Conservation (phyloP, 345 rosid species). For the Eucalyptus tenuipes region DNA sequence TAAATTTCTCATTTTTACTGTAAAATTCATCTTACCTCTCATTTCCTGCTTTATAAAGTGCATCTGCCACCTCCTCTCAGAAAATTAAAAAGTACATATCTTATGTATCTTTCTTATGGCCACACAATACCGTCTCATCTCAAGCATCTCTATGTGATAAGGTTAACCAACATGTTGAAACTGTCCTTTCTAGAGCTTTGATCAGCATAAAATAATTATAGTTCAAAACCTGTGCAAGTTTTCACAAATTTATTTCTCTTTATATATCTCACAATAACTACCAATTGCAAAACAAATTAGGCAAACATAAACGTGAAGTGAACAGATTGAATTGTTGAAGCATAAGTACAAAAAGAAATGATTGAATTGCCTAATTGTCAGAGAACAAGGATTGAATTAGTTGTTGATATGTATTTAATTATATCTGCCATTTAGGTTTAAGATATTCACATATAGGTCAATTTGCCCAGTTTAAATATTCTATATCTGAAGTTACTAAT, state of each 20-base stretch:
- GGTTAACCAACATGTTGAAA: not conserved
- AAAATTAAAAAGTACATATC: not conserved
- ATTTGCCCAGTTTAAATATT: not conserved
- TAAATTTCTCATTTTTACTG: not conserved
- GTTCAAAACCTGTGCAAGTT: not conserved
- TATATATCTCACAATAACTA: not conserved
- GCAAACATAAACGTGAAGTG: not conserved
- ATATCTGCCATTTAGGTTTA: not conserved
- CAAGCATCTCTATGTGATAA: not conserved
- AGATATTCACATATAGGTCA: not conserved
- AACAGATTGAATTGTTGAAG: not conserved
- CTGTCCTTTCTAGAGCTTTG: not conserved
- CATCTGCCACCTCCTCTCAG: not conserved
- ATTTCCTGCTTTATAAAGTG: not conserved
- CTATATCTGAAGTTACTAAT: not conserved
- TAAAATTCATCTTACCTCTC: not conserved
- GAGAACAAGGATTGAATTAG: not conserved
- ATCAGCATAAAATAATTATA: not conserved
- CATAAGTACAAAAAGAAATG: not conserved
- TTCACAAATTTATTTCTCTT: not conserved
- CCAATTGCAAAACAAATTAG: not conserved
- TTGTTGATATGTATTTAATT: not conserved
- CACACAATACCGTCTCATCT: not conserved
- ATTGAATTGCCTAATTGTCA: not conserved
- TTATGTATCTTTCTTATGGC: not conserved